Evolutionary conservation across 345 rosid species (phyloP).

Genomic region (Salix brachista): DNA sequence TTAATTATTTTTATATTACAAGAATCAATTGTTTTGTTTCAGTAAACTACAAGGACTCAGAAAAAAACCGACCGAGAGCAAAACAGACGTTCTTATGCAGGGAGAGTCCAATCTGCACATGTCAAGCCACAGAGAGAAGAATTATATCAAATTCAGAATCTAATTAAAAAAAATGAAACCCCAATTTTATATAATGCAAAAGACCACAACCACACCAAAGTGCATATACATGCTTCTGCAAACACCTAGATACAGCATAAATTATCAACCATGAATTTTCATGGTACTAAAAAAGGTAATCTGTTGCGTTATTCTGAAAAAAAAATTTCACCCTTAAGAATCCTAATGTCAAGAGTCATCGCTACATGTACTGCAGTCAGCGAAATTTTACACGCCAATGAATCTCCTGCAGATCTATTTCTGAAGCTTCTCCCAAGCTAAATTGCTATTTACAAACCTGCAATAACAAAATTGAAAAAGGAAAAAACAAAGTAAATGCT

Average conservation of each 20-base stretch:
- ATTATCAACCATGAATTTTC: neutral
- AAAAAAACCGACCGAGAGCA: too few relatives aligned
- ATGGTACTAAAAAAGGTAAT: neutral
- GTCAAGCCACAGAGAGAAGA: neutral
- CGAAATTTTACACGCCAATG: constrained; percentile 17
- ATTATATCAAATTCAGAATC: neutral
- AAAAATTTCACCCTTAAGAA: constrained; percentile 1
- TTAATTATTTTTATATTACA: too few relatives aligned
- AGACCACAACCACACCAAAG: neutral
- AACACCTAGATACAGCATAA: neutral
- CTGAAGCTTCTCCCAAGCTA: constrained; percentile 12
- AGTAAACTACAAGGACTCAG: too few relatives aligned
- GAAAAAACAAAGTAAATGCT: neutral
- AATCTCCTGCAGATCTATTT: constrained; percentile 1
- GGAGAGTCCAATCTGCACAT: neutral
- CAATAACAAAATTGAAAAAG: neutral
- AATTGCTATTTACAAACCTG: constrained; percentile 33
- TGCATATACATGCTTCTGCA: neutral
- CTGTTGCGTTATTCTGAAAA: neutral
- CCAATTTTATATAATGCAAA: neutral
- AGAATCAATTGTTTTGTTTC: too few relatives aligned
- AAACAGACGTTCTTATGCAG: too few relatives aligned
- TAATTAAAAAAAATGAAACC: neutral
- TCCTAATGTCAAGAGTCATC: constrained; percentile 14
- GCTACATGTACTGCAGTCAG: constrained; percentile 4